Percentiles rank a stretch among this genome's conserved stretches.
These are phyloP conservation scores for Paraglomus brasilianum DNA, from an alignment of 192 early-diverging fungal species.

Conservation along the genomic window DNA sequence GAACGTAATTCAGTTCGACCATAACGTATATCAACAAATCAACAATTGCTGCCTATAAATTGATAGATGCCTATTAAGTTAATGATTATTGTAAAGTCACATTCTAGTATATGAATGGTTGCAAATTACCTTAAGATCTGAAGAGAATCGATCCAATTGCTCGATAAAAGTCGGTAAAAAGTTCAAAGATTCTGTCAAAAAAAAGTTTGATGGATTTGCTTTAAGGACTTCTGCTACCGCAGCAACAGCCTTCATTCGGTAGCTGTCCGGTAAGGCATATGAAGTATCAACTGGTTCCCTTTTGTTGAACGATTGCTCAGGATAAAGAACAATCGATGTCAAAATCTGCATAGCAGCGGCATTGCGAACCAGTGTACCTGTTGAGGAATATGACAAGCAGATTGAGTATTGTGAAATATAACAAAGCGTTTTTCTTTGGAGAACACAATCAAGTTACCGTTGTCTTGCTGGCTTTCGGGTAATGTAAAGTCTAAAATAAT, in stretches of 20 bases:
- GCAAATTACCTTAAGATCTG: conserved; percentile 43
- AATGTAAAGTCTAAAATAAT: conserved; percentile 45
- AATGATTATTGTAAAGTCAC: neutral
- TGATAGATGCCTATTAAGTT: neutral
- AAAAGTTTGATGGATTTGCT: conserved; percentile 58
- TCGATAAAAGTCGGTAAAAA: conserved; percentile 54
- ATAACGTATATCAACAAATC: conserved; percentile 55
- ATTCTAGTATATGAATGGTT: neutral
- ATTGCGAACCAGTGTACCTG: conserved; percentile 51
- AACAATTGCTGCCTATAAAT: conserved; percentile 46
- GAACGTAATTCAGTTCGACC: conserved; percentile 60
- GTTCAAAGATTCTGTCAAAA: conserved; percentile 50
- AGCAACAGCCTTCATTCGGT: conserved; percentile 36
- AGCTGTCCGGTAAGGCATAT: conserved; percentile 33
- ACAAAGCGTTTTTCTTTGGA: neutral
- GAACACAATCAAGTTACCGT: conserved; percentile 35
- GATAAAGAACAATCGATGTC: conserved; percentile 43
- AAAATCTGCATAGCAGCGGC: conserved; percentile 50
- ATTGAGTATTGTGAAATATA: conserved; percentile 5
- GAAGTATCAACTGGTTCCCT: conserved; percentile 30
- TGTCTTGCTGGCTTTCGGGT: conserved; percentile 41
- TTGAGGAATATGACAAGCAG: neutral
- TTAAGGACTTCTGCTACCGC: conserved; percentile 43
- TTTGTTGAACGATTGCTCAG: conserved; percentile 32
- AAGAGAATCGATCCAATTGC: conserved; percentile 47